Evolutionary conservation across 2,329 filamentous ascomycete species (phyloP), one percentile per base, ranked within the genome.

Genomic region (Trichophyton equinum): DNA sequence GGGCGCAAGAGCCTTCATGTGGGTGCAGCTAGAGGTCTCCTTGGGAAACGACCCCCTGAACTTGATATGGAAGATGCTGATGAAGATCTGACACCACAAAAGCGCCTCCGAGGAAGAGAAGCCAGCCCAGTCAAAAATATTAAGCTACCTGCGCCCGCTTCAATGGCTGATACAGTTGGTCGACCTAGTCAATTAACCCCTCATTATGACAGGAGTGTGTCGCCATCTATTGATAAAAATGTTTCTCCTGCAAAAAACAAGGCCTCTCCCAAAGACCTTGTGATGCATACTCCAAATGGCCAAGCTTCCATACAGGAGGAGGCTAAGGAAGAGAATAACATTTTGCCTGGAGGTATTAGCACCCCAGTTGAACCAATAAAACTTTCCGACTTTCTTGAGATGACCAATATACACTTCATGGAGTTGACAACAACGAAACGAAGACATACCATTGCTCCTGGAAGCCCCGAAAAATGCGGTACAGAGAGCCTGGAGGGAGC

Each of bases 371-470:
- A 83, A n/a, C 78, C 80, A 22, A 91, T 96, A 60, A 87, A 91
- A 53, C 79, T 99, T 2, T 90, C 96, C 67, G 88, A 96, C 59
- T 99, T 99, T 74, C 77, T 99, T 51, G 89, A 95, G 64, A 85
- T 96, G 84, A 96, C 92, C 1, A 95, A 89, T 62, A 96, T 99
- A 68, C 89, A 91, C 60, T 99, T 99, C 76, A 96, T 99, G 88
- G 94, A 99, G 71, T 79, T 99, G 57, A 96, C 87, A n/a, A 96
- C 92, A 0, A 96, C 91, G 1, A 97, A 97, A 72, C 82, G 92
- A 66, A 83, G 94, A 60, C 88, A 95, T 67, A 97, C 92, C 0
- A 85, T 87, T 53, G 87, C 83, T 2, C 85, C 85, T 20, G 77
- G 75, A 49, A 75, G 67, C 63, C 70, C 67, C 49, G 71, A 68